phyloP scores from a whole-genome alignment of 139 green algal genomes.

The Limnomonas spitsbergensis region DNA sequence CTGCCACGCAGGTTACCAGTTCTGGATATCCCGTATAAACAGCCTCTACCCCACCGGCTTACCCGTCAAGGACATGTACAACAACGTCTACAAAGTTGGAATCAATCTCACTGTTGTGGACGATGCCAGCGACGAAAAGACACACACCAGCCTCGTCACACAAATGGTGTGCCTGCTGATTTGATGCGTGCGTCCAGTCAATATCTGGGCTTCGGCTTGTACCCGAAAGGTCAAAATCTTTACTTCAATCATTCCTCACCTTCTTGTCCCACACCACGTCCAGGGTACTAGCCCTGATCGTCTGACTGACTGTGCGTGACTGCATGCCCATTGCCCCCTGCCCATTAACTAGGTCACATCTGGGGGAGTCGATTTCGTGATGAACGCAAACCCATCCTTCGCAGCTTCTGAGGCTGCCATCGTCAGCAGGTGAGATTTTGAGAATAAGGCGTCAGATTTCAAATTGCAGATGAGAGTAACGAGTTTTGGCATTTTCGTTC shows the following conservation, averaged over 20 bases:
- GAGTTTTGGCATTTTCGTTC: no score
- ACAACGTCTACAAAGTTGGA: background rate
- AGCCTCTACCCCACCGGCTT: background rate
- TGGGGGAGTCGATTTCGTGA: background rate
- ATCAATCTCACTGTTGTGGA: background rate
- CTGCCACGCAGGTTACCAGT: slow-evolving; percentile 12
- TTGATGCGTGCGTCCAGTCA: no score
- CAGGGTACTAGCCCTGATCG: no score
- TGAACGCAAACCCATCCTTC: slow-evolving; percentile 15
- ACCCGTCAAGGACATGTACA: background rate
- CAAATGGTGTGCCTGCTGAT: no score
- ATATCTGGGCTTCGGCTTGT: no score
- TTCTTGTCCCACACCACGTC: no score
- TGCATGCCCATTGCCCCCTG: no score
- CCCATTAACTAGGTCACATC: background rate
- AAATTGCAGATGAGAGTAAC: no score
- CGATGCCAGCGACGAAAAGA: background rate
- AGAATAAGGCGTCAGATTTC: no score
- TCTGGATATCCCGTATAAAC: background rate
- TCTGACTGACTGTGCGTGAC: no score
- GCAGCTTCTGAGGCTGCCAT: background rate
- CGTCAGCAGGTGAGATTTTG: background rate
- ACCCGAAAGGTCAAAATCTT: no score
- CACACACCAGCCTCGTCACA: background rate
- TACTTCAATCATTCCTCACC: no score